phyloP scores from a whole-genome alignment of 495 filamentous ascomycete species.

The Achaetomiella virescens region DNA sequence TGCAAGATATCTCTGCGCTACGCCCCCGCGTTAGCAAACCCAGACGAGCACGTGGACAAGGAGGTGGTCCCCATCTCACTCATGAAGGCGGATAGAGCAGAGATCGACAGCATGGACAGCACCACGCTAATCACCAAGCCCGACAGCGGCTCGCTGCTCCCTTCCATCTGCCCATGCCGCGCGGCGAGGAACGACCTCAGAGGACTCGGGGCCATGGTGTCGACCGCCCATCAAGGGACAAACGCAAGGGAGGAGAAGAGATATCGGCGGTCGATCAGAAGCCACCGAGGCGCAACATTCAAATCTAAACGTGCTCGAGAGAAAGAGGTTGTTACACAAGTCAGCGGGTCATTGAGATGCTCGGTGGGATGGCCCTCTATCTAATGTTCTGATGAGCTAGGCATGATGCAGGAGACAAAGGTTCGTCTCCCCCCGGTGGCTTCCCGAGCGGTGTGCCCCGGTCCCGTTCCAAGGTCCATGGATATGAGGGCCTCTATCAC shows the following conservation, averaged over 20 bases:
- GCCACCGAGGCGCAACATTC: no score
- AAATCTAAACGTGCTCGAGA: no score
- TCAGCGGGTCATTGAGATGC: no score
- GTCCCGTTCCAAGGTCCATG: not conserved
- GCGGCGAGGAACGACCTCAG: not conserved
- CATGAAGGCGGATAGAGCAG: slow-evolving; percentile 40
- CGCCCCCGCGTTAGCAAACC: not conserved
- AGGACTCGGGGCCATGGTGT: slow-evolving; percentile 14
- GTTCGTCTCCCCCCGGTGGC: no score
- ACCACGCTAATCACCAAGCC: slow-evolving; percentile 38
- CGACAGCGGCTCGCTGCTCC: slow-evolving; percentile 24
- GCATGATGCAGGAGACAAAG: no score
- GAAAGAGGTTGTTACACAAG: no score
- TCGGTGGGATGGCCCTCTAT: no score
- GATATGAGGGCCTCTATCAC: not conserved
- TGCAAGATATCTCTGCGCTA: slow-evolving; percentile 34
- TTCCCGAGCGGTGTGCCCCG: not conserved
- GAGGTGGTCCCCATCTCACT: slow-evolving; percentile 28
- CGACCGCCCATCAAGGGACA: not conserved
- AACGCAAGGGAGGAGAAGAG: not conserved
- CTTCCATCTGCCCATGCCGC: not conserved
- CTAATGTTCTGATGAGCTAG: no score
- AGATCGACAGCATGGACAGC: slow-evolving; percentile 37
- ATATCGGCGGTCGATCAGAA: no score
- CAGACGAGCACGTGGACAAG: not conserved